Evolutionary conservation across 2,329 filamentous ascomycete species (phyloP).

Genomic region (Verticillium isaacii): DNA sequence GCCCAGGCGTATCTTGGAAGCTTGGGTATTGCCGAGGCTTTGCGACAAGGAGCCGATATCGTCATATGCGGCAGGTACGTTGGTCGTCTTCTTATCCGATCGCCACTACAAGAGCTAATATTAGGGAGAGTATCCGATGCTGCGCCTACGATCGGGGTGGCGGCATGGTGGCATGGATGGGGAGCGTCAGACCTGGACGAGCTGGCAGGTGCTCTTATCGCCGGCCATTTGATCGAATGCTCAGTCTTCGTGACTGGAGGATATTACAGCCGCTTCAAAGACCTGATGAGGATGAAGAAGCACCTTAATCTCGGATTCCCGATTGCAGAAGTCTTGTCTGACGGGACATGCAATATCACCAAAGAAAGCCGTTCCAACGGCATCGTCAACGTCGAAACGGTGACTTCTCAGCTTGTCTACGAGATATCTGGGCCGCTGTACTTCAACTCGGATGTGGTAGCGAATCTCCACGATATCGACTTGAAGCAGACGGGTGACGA

Average conservation of each 20-base stretch:
- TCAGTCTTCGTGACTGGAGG: slow-evolving; percentile 47
- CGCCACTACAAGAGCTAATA: neutral
- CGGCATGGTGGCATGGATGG: slow-evolving; percentile 53
- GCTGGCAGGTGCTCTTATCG: slow-evolving; percentile 44
- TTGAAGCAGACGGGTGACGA: neutral
- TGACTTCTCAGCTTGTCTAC: slow-evolving; percentile 43
- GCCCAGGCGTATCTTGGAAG: slow-evolving; percentile 11
- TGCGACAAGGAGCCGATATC: slow-evolving; percentile 33
- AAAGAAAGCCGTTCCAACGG: slow-evolving; percentile 14
- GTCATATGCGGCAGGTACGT: slow-evolving; percentile 35
- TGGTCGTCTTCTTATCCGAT: neutral
- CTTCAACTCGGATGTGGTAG: slow-evolving; percentile 42
- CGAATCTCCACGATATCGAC: slow-evolving; percentile 28
- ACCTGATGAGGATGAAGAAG: slow-evolving; percentile 16
- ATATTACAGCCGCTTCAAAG: slow-evolving; percentile 47
- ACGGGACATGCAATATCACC: neutral
- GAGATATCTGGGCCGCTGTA: slow-evolving; percentile 41
- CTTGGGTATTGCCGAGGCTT: slow-evolving; percentile 11
- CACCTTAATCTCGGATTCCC: slow-evolving; percentile 37
- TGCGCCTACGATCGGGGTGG: slow-evolving; percentile 49
- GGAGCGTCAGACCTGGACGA: slow-evolving; percentile 39
- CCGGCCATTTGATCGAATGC: slow-evolving; percentile 51
- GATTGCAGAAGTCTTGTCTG: slow-evolving; percentile 38
- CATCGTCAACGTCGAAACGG: slow-evolving; percentile 27
- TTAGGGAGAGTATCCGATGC: slow-evolving; percentile 36